A percentile compares a stretch with the other conserved stretches of the same genome.
phyloP scores from a whole-genome alignment of 1,139 yeast genomes.

The Blastobotrys niveus region DNA sequence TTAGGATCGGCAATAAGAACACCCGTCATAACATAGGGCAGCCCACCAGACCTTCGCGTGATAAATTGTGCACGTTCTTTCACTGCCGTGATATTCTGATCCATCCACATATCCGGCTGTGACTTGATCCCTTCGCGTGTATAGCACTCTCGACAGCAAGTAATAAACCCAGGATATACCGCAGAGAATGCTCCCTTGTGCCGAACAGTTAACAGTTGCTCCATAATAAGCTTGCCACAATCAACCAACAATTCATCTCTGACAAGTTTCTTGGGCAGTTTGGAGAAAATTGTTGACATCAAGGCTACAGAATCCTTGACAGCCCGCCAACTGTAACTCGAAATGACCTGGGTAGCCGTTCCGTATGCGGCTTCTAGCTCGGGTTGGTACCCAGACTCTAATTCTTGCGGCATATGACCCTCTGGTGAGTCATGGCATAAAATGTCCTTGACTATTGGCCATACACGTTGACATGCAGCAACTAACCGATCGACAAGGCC shows the following conservation, averaged over 20 bases:
- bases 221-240: constrained; percentile 53
- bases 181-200: constrained; percentile 93
- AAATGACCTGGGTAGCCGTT: constrained; percentile 55
- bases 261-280: constrained; percentile 26
- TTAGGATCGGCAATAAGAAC: constrained; percentile 53
- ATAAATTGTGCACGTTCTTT: constrained; percentile 58
- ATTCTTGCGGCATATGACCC: constrained; percentile 47
- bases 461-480: constrained; percentile 36
- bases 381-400: constrained; percentile 36
- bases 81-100: constrained; percentile 47
- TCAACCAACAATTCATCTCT: constrained; percentile 30
- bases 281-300: constrained; percentile 41
- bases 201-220: constrained; percentile 65
- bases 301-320: constrained; percentile 69
- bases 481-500: constrained; percentile 25
- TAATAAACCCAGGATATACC: constrained; percentile 69
- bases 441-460: constrained; percentile 52
- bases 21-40: constrained; percentile 74
- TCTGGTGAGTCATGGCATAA: constrained; percentile 65
- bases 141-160: constrained; percentile 52
- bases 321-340: constrained; percentile 77
- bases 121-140: constrained; percentile 30
- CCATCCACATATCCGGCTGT: constrained; percentile 52
- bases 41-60: constrained; percentile 87
- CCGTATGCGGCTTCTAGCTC: constrained; percentile 41